phyloP scores from a whole-genome alignment of 164 flowering plant species.

The Berberis vulgaris region DNA sequence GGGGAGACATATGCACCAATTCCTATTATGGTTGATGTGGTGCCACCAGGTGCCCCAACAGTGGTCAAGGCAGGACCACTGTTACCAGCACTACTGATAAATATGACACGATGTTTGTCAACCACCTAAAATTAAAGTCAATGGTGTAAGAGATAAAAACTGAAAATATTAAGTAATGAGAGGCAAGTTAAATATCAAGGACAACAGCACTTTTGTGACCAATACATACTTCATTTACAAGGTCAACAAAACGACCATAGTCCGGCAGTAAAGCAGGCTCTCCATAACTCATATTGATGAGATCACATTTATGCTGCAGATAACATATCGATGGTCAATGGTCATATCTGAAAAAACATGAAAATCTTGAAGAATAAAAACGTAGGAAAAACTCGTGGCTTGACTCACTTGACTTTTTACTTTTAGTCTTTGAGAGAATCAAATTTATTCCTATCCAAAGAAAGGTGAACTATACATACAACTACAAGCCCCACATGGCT shows the following conservation, averaged over 20 bases:
- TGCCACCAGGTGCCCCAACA: constrained; percentile 99
- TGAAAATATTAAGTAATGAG: too few species aligned
- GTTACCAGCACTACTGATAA: constrained; percentile 96
- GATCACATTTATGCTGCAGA: constrained; percentile 93
- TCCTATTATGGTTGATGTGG: constrained; percentile 87
- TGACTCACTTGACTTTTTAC: too few species aligned
- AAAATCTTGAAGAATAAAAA: not conserved
- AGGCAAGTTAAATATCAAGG: too few species aligned
- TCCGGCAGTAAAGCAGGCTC: constrained; percentile 82
- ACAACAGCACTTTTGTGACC: not conserved
- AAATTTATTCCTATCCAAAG: too few species aligned
- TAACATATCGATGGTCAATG: not conserved
- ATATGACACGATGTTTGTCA: constrained; percentile 76
- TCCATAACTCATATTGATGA: constrained; percentile 98
- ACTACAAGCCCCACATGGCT: too few species aligned
- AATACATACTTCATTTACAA: constrained; percentile 66
- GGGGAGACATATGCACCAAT: constrained; percentile 99
- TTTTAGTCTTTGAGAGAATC: too few species aligned
- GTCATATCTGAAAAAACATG: not conserved
- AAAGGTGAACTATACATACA: too few species aligned
- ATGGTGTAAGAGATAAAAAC: not conserved
- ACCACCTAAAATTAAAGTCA: constrained; percentile 46
- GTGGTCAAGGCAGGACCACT: constrained; percentile 94
- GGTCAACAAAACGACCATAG: constrained; percentile 97
- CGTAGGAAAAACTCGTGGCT: too few species aligned